Percentiles rank a stretch among this genome's conserved stretches.
These are phyloP conservation scores for Hypericum perforatum DNA, from an alignment of 345 rosid species.

Conservation along the genomic window DNA sequence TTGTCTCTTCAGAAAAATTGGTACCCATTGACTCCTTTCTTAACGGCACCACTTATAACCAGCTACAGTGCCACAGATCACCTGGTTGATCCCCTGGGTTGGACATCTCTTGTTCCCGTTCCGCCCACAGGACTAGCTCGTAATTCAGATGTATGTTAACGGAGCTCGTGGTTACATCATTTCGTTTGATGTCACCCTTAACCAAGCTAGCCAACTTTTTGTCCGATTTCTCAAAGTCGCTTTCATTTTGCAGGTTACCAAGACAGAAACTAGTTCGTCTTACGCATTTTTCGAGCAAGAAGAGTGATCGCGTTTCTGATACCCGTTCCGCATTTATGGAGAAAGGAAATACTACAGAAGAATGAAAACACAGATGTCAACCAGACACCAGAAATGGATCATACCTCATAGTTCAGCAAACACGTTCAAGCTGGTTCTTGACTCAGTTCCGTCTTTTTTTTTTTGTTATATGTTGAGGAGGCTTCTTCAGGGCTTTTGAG, in stretches of 20 bases:
- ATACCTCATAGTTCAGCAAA: too few relatives aligned
- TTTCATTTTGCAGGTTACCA: constrained; percentile 38
- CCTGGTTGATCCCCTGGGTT: constrained; percentile 65
- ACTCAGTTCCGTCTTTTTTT: too few relatives aligned
- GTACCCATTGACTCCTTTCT: constrained; percentile 67
- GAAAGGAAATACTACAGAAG: not conserved
- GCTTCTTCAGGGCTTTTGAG: too few relatives aligned
- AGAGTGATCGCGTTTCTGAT: constrained; percentile 25
- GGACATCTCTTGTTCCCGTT: constrained; percentile 64
- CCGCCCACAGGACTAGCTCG: constrained; percentile 63
- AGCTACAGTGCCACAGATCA: constrained; percentile 70
- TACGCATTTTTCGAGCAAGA: constrained; percentile 44
- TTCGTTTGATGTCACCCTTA: not conserved
- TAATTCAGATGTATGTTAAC: constrained; percentile 52
- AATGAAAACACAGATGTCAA: too few relatives aligned
- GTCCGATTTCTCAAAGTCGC: not conserved
- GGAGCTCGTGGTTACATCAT: not conserved
- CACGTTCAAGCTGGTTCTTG: too few relatives aligned
- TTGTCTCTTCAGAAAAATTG: constrained; percentile 67
- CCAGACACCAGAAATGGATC: too few relatives aligned
- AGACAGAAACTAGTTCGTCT: constrained; percentile 58
- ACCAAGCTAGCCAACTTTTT: not conserved
- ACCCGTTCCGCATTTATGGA: not conserved
- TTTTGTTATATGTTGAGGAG: too few relatives aligned
- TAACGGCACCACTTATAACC: constrained; percentile 76